Conservation (phyloP, 2,329 filamentous ascomycete genomes). For the Cryphonectria naterciae region DNA sequence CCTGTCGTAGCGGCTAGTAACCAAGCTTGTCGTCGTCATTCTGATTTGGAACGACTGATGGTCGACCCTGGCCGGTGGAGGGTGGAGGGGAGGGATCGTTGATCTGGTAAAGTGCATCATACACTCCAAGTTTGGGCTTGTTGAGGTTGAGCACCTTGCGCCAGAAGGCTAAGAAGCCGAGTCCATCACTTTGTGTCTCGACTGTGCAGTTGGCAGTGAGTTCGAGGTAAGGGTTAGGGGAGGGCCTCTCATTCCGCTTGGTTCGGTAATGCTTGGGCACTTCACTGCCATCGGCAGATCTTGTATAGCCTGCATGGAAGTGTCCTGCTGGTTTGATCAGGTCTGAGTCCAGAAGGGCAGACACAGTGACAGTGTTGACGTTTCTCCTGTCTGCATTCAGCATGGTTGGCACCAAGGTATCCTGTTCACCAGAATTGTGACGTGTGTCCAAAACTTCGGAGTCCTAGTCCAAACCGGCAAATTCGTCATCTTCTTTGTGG, state of each 20-base stretch:
- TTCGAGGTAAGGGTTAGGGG: background rate
- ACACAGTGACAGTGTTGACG: background rate
- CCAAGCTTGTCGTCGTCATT: background rate
- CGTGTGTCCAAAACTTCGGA: background rate
- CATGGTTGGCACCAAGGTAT: background rate
- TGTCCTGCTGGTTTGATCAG: conserved; percentile 6
- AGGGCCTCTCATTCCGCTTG: background rate
- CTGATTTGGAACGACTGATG: background rate
- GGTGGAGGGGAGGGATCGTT: background rate
- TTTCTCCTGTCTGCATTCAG: background rate
- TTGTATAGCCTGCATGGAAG: conserved; percentile 3
- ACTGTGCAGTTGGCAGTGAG: background rate
- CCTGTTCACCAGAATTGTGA: background rate
- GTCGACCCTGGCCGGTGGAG: background rate
- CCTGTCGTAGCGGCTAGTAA: background rate
- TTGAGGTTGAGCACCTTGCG: background rate
- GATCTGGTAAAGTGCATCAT: background rate
- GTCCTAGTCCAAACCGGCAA: conserved; percentile 6
- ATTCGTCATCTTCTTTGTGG: background rate
- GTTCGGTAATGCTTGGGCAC: background rate
- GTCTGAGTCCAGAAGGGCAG: background rate
- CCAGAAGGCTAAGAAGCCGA: background rate
- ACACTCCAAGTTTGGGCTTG: background rate
- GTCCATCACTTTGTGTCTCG: background rate
- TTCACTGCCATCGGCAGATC: background rate